Evolutionary conservation across 805 yeast genomes (phyloP).

Genomic region (Wickerhamiella occidentalis): DNA sequence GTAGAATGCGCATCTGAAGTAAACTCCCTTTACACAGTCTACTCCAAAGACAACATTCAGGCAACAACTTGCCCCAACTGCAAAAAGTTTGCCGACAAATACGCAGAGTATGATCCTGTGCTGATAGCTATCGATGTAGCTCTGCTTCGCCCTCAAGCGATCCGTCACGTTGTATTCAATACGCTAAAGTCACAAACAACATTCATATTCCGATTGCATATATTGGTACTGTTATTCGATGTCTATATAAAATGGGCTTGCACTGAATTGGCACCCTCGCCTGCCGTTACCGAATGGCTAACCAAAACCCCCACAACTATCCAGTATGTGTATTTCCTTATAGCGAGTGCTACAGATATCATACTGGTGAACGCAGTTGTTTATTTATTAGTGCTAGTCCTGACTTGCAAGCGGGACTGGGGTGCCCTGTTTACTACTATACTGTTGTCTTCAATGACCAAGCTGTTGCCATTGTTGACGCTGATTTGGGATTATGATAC

Average conservation of each 20-base stretch:
- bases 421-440: constrained; percentile 51
- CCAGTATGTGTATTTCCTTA: constrained; percentile 31
- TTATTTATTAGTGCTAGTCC: constrained; percentile 26
- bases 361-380: constrained; percentile 22
- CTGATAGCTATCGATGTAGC: constrained; percentile 72
- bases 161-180: constrained; percentile 73
- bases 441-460: constrained; percentile 64
- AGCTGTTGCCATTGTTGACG: constrained; percentile 82
- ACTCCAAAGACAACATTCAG: constrained; percentile 66
- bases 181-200: constrained; percentile 26
- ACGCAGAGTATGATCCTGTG: constrained; percentile 81
- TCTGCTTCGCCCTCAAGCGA: constrained; percentile 68
- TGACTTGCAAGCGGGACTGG: constrained; percentile 32
- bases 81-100: constrained; percentile 68
- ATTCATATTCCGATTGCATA: constrained; percentile 37
- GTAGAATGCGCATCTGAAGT: constrained; percentile 71
- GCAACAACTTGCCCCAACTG: constrained; percentile 68
- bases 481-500: constrained; percentile 94
- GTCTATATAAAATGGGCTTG: constrained; percentile 88
- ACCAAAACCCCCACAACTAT: constrained; percentile 23
- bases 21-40: constrained; percentile 52
- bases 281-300: constrained; percentile 21
- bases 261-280: constrained; percentile 47
- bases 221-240: constrained; percentile 65
- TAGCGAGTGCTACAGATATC: constrained; percentile 29